phyloP scores from a whole-genome alignment of 2,329 filamentous ascomycete species.

The Cladosporium colombiae region DNA sequence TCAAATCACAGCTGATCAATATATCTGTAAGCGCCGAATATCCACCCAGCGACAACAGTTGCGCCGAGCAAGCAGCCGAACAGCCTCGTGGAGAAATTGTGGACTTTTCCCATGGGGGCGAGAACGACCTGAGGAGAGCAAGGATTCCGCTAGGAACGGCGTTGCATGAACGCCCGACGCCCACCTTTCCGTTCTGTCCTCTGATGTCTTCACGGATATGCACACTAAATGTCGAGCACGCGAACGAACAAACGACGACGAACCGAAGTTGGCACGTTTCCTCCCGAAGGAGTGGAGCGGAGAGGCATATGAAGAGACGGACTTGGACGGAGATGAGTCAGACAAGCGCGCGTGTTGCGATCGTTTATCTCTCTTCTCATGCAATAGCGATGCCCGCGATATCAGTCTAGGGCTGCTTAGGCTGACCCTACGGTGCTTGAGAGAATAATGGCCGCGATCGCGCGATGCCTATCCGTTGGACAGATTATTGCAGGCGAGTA shows the following conservation, averaged over 20 bases:
- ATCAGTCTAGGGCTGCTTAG: background rate
- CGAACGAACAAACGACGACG: background rate
- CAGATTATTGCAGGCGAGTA: background rate
- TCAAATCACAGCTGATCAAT: background rate
- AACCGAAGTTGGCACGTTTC: conserved; percentile 2
- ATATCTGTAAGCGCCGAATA: background rate
- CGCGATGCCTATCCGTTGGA: background rate
- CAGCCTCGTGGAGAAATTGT: background rate
- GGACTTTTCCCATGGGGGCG: conserved; percentile 1
- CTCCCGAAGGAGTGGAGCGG: background rate
- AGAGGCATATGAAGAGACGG: background rate
- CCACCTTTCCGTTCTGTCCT: background rate
- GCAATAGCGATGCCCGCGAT: background rate
- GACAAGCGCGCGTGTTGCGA: background rate
- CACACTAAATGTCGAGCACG: background rate
- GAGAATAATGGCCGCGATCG: conserved; percentile 2
- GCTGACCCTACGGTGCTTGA: background rate
- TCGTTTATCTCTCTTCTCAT: background rate
- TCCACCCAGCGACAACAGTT: background rate
- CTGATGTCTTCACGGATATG: background rate
- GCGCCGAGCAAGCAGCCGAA: background rate
- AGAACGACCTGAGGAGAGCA: background rate
- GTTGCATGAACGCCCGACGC: conserved; percentile 3
- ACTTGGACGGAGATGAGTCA: background rate
- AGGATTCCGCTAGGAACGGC: conserved; percentile 4